These are phyloP conservation scores for Clitopilus passeckerianus DNA, from an alignment of 768 basidiomycete genomes.

Conservation along the genomic window DNA sequence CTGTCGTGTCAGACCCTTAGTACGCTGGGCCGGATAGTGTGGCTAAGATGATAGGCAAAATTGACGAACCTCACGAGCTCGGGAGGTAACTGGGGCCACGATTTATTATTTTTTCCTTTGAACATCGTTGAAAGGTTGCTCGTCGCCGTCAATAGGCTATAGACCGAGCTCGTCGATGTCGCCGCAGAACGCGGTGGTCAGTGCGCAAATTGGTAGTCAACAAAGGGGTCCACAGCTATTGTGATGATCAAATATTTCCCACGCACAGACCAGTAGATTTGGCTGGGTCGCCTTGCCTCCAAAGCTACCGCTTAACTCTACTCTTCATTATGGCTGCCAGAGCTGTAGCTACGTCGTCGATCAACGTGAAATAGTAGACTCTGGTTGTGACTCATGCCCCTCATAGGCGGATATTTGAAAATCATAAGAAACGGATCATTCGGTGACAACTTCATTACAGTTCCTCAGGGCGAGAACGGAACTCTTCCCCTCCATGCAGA, in stretches of 20 bases:
- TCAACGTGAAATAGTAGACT: neutral
- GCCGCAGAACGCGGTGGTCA: conserved; percentile 33
- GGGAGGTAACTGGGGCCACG: conserved; percentile 57
- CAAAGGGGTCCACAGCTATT: conserved; percentile 21
- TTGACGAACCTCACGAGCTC: conserved; percentile 54
- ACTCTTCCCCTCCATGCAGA: neutral
- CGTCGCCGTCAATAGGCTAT: conserved; percentile 16
- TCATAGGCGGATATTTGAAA: neutral
- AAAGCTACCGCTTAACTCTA: neutral
- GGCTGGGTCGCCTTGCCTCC: neutral
- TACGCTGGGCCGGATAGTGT: conserved; percentile 25
- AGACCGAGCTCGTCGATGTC: conserved; percentile 12
- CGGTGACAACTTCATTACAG: neutral
- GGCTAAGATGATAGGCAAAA: conserved; percentile 13
- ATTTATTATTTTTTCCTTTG: conserved; percentile 56
- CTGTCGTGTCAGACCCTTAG: conserved; percentile 23
- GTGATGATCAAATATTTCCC: conserved; percentile 26
- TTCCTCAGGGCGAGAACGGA: neutral
- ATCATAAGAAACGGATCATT: neutral
- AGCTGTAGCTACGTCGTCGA: neutral
- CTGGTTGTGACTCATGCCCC: neutral
- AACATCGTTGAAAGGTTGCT: conserved; percentile 27
- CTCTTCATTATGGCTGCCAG: neutral
- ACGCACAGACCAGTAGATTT: conserved; percentile 33
- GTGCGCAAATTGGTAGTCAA: conserved; percentile 33